These are phyloP conservation scores for Globisporangium canariense DNA, from an alignment of 352 stramenopile species.

Conservation along the genomic window DNA sequence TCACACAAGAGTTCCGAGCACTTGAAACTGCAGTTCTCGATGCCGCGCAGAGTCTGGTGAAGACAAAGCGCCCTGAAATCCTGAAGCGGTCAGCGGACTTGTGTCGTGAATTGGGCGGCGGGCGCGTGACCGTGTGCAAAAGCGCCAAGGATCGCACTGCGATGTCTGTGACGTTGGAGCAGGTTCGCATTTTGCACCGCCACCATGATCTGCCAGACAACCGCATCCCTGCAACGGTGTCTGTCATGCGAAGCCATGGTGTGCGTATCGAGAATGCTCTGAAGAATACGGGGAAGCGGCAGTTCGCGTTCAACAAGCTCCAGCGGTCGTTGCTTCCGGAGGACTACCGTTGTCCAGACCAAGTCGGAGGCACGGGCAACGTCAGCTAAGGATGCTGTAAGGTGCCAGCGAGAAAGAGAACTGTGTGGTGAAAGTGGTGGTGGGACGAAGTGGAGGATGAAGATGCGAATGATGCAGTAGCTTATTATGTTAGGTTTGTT, in stretches of 20 bases:
- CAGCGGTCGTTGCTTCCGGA: constrained; percentile 84
- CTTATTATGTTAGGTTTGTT: constrained; percentile 12
- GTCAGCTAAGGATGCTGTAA: constrained; percentile 51
- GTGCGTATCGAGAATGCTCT: constrained; percentile 87
- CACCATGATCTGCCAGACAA: constrained; percentile 78
- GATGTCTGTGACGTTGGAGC: constrained; percentile 97
- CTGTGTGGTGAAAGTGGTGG: not conserved
- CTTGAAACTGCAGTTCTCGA: constrained; percentile 70
- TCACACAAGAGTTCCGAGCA: constrained; percentile 59
- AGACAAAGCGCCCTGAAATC: constrained; percentile 85
- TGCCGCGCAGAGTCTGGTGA: constrained; percentile 77
- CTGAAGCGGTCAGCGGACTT: constrained; percentile 77
- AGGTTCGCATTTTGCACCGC: constrained; percentile 84
- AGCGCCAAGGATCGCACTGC: constrained; percentile 97
- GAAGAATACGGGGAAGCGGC: constrained; percentile 88
- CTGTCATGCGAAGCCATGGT: constrained; percentile 84
- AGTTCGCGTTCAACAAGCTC: constrained; percentile 89
- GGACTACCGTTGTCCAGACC: constrained; percentile 83
- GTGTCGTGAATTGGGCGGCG: constrained; percentile 85
- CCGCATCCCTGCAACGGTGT: constrained; percentile 75
- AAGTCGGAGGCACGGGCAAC: constrained; percentile 79
- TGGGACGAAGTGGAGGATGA: constrained; percentile 1
- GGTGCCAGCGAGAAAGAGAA: not conserved
- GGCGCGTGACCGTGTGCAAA: constrained; percentile 95
- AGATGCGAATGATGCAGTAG: constrained; percentile 10